Base-by-base conservation (phyloP, 805 yeast species). In the Torulaspora indica region DNA sequence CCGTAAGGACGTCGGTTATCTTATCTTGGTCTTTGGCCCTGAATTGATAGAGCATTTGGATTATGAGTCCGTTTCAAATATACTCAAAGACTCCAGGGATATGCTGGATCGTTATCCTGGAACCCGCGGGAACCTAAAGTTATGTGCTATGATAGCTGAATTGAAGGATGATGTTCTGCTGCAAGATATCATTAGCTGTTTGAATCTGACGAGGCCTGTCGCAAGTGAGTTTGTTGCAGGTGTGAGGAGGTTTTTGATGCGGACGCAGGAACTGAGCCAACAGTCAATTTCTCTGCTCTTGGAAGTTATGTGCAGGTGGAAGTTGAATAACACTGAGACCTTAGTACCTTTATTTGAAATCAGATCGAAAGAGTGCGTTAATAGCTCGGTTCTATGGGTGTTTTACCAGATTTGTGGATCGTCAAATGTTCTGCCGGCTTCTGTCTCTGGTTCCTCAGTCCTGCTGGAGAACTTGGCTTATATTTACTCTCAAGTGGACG, bases 21-120 rank as follows among this genome's bases (percentile, higher is more conserved):
- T 63, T 57, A 36, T 70, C 58, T 56, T 60, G 39, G 48, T 55
- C 34, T 55, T 71, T 66, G 64, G 70, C 47, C 43, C 48, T 43
- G 20, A 51, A 44, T 22, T 54, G 42, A 29, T 54, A 38, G 49
- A 52, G 24, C 40, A 42, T 33, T 5, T 47, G 7, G 55, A 53
- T 25, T 8, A 15, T 20, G 24, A 51, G 45, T 41, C 42, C 40
- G 13, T 46, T 27, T 32, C 29, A 5, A 27, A 42, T n/a, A 29
- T 53, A 2, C 29, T 56, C 15, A 15, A 17, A 1, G 13, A 32
- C 18, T 45, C 55, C 24, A 33, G 42, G 36, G 22, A 28, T 28
- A 35, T 47, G 44, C 23, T 49, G 46, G 24, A 35, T 33, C 14
- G 41, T 46, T 51, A 51, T 44, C 40, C 50, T 4, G 46, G 44